Evolutionary conservation across 352 stramenopile genomes (phyloP).

Genomic region (Pythium rishiriense): DNA sequence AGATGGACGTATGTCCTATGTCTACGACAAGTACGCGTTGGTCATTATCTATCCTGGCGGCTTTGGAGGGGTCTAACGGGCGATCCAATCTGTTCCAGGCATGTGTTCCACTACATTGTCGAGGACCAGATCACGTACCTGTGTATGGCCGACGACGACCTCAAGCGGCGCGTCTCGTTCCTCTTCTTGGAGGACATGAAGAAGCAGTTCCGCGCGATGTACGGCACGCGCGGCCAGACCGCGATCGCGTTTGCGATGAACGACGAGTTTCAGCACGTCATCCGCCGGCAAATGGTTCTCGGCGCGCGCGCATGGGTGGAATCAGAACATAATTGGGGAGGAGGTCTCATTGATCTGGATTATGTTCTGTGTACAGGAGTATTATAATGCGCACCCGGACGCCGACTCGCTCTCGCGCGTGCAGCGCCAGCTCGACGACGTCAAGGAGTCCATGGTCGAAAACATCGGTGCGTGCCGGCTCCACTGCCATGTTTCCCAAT

Average conservation of each 20-base stretch:
- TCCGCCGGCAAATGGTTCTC: constrained; percentile 92
- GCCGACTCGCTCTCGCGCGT: constrained; percentile 92
- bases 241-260: constrained; percentile 99
- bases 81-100: constrained; percentile 26
- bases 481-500: not conserved
- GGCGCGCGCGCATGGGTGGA: not conserved
- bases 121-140: constrained; percentile 96
- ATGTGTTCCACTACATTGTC: constrained; percentile 97
- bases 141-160: constrained; percentile 96
- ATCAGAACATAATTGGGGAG: not conserved
- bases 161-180: constrained; percentile 96
- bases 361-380: constrained; percentile 45
- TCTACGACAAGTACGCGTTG: constrained; percentile 93
- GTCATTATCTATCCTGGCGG: not conserved
- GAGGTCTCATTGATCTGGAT: not conserved
- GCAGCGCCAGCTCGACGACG: constrained; percentile 96
- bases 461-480: constrained; percentile 89
- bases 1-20: constrained; percentile 97
- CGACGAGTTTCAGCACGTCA: constrained; percentile 94
- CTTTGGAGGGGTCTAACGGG: not conserved
- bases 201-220: constrained; percentile 81
- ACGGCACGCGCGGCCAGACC: constrained; percentile 74
- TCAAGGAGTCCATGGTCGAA: constrained; percentile 98
- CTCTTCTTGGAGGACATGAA: constrained; percentile 98
- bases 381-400: constrained; percentile 87